Conservation (phyloP, 2,329 filamentous ascomycete species). For the Calonectria honghensis region DNA sequence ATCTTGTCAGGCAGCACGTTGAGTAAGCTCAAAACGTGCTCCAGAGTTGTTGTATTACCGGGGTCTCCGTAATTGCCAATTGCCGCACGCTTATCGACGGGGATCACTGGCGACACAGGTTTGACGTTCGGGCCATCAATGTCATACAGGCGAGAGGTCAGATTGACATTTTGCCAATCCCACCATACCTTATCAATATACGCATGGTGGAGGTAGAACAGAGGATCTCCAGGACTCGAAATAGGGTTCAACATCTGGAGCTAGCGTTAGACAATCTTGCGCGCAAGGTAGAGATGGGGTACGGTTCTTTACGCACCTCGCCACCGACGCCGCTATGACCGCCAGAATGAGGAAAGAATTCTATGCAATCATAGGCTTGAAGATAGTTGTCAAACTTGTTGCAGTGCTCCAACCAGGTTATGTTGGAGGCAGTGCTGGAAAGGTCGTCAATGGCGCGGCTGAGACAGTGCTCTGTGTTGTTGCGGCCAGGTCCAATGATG, state of each 20-base stretch:
- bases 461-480: not conserved
- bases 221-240: not conserved
- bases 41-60: not conserved
- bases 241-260: not conserved
- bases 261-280: not conserved
- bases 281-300: too few relatives aligned
- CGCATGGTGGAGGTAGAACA: slow-evolving; percentile 17
- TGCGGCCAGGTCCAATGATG: slow-evolving; percentile 2
- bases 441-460: slow-evolving; percentile 8
- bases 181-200: slow-evolving; percentile 9
- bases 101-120: not conserved
- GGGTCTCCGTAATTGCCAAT: not conserved
- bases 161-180: slow-evolving; percentile 20
- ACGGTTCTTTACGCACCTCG: not conserved
- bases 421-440: slow-evolving; percentile 11
- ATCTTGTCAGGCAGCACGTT: not conserved
- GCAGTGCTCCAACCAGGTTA: not conserved
- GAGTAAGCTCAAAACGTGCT: not conserved
- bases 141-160: not conserved
- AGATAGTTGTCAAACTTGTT: slow-evolving; percentile 8
- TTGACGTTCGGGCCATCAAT: slow-evolving; percentile 1
- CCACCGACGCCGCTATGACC: slow-evolving; percentile 5
- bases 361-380: slow-evolving; percentile 11
- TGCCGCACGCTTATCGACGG: not conserved
- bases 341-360: slow-evolving; percentile 18